Conservation (phyloP, 2,329 filamentous ascomycete species). For the Monilinia polystroma region DNA sequence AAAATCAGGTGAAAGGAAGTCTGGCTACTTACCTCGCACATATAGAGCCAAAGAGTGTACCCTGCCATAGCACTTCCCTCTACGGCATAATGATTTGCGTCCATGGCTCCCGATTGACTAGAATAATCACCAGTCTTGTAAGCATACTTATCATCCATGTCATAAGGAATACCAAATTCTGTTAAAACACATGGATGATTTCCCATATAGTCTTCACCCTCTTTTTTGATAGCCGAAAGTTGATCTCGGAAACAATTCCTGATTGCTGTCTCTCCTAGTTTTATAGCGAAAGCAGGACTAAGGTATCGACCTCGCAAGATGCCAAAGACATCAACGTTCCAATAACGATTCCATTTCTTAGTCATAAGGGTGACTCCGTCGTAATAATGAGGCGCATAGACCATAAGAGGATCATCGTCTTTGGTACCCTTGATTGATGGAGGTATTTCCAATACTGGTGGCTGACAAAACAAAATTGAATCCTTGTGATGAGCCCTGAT, state of each 20-base stretch:
- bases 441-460: constrained; percentile 86
- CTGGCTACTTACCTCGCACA: constrained; percentile 56
- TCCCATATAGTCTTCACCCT: constrained; percentile 86
- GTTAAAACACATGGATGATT: constrained; percentile 86
- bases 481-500: constrained; percentile 75
- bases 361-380: constrained; percentile 96
- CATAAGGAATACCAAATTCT: constrained; percentile 96
- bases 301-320: constrained; percentile 85
- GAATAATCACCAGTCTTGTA: constrained; percentile 96
- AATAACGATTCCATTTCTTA: constrained; percentile 97
- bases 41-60: constrained; percentile 88
- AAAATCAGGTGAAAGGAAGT: neutral
- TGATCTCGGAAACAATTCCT: constrained; percentile 91
- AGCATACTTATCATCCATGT: constrained; percentile 96
- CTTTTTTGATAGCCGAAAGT: constrained; percentile 75
- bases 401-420: constrained; percentile 87
- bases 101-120: constrained; percentile 87
- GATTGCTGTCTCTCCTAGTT: constrained; percentile 89
- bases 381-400: constrained; percentile 94
- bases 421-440: constrained; percentile 81
- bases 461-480: constrained; percentile 87
- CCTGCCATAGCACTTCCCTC: constrained; percentile 83
- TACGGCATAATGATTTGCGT: constrained; percentile 91
- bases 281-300: constrained; percentile 87
- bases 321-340: constrained; percentile 95